These are phyloP conservation scores for Colletotrichum somersetense DNA, from an alignment of 2,329 filamentous ascomycete genomes.

Conservation along the genomic window DNA sequence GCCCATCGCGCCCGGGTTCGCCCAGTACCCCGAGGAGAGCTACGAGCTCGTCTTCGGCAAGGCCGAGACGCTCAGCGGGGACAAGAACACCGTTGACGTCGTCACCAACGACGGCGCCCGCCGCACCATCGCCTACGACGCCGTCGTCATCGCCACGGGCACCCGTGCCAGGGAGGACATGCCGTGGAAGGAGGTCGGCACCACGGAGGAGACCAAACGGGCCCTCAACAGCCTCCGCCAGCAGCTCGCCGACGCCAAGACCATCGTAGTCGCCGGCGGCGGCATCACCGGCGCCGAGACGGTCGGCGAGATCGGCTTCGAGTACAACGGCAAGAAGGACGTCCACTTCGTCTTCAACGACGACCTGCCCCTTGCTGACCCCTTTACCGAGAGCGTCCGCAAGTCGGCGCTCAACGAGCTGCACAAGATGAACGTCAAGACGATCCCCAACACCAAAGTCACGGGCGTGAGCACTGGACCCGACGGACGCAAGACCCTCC, in stretches of 20 bases:
- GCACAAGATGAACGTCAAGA: conserved; percentile 58
- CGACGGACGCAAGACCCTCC: conserved; percentile 49
- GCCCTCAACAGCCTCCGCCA: conserved; percentile 53
- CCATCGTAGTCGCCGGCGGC: conserved; percentile 65
- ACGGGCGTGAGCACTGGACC: conserved; percentile 40
- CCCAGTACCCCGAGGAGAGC: conserved; percentile 57
- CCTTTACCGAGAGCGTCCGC: conserved; percentile 53
- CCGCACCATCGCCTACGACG: conserved; percentile 59
- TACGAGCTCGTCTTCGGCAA: conserved; percentile 65
- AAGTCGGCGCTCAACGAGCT: conserved; percentile 56
- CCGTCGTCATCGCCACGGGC: conserved; percentile 68
- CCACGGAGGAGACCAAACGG: conserved; percentile 57
- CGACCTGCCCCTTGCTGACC: conserved; percentile 53
- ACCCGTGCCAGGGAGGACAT: conserved; percentile 56
- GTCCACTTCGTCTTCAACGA: conserved; percentile 58
- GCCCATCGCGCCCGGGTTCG: conserved; percentile 60
- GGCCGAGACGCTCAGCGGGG: conserved; percentile 53
- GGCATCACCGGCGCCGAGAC: conserved; percentile 65
- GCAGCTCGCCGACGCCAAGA: conserved; percentile 57
- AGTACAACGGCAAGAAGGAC: conserved; percentile 61
- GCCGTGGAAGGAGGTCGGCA: conserved; percentile 63
- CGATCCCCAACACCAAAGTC: conserved; percentile 57
- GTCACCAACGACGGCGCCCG: conserved; percentile 46
- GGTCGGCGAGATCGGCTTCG: conserved; percentile 63
- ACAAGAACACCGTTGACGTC: conserved; percentile 55